Conservation (phyloP, 805 yeast genomes). For the Lachancea sp. region DNA sequence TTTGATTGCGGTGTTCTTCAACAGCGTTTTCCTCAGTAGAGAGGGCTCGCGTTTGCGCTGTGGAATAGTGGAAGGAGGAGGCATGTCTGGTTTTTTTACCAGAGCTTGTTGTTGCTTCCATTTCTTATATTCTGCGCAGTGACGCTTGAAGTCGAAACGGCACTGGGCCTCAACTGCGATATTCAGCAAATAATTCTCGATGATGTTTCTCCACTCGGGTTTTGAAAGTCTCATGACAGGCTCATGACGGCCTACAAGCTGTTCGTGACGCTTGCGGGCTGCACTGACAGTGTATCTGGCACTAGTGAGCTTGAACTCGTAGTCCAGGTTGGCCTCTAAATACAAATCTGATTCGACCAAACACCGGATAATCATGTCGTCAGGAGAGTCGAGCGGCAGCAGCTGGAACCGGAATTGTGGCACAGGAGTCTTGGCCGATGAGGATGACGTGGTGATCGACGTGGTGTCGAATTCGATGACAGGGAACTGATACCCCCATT, state of each 20-base stretch:
- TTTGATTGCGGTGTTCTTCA: slow-evolving; percentile 17
- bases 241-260: slow-evolving; percentile 21
- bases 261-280: slow-evolving; percentile 46
- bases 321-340: slow-evolving; percentile 52
- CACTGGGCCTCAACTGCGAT: slow-evolving; percentile 69
- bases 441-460: slow-evolving; percentile 11
- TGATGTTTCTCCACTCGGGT: slow-evolving; percentile 67
- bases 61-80: slow-evolving; percentile 31
- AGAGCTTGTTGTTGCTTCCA: slow-evolving; percentile 31
- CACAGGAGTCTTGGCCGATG: background rate
- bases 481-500: slow-evolving; percentile 53
- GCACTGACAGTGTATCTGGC: slow-evolving; percentile 57
- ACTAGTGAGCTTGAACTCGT: slow-evolving; percentile 47
- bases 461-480: slow-evolving; percentile 23
- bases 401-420: slow-evolving; percentile 39
- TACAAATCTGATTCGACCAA: slow-evolving; percentile 59
- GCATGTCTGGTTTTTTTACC: slow-evolving; percentile 30
- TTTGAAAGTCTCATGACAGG: slow-evolving; percentile 36
- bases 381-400: slow-evolving; percentile 48
- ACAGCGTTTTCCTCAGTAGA: slow-evolving; percentile 31
- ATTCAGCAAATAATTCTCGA: slow-evolving; percentile 60
- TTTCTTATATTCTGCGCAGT: slow-evolving; percentile 42
- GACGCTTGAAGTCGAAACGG: slow-evolving; percentile 52
- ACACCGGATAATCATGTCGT: slow-evolving; percentile 41
- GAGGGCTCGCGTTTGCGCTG: slow-evolving; percentile 8